Conservation (phyloP, 306 rosid genomes). For the Crataegus laevigata region DNA sequence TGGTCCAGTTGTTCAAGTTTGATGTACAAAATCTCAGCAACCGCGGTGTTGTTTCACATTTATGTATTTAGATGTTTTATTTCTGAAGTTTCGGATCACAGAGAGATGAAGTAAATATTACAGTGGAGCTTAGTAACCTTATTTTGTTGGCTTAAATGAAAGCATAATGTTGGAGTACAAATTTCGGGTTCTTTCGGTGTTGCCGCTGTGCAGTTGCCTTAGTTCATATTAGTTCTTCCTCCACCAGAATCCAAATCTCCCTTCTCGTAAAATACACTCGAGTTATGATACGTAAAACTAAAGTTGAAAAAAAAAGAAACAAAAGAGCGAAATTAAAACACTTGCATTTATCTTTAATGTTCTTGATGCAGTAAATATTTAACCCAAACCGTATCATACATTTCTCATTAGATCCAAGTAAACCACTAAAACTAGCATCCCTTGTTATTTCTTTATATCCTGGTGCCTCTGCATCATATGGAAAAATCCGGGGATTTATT, state of each 20-base stretch:
- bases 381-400: not conserved
- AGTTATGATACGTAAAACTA: not conserved
- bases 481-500: not conserved
- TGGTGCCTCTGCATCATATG: not conserved
- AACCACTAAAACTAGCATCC: not conserved
- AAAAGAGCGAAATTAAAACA: not conserved
- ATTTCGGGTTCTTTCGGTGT: not conserved
- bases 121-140: not conserved
- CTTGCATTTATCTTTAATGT: not conserved
- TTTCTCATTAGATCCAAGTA: not conserved
- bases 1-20: not conserved
- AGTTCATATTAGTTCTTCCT: not conserved
- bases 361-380: not conserved
- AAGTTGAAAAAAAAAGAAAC: too few relatives aligned
- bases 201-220: not conserved
- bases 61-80: not conserved
- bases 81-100: not conserved
- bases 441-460: not conserved
- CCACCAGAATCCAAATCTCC: too few relatives aligned
- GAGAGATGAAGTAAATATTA: not conserved
- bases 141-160: not conserved
- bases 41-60: not conserved
- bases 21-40: conserved; percentile 16
- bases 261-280: not conserved
- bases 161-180: not conserved